Evolutionary conservation across 148 eudicot genomes (phyloP), one percentile per base, ranked within the genome.

Genomic region (Gaultheria prostrata): DNA sequence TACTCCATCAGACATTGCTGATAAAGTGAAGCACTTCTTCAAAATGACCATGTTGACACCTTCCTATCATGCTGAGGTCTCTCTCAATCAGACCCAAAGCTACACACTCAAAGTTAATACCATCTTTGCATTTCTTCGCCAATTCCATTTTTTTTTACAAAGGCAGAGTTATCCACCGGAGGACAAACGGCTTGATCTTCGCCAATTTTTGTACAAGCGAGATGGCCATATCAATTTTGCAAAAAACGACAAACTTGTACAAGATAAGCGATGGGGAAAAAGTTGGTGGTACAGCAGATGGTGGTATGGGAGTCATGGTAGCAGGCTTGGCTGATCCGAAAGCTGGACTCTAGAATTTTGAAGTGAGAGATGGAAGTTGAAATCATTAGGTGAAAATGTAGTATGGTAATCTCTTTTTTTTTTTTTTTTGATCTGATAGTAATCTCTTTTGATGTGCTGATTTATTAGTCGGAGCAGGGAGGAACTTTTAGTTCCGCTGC

Each of bases 1-100:
- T 83, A 88, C 93, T 84, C 98, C 98, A 11, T 76, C 91, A 21
- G 97, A 96, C 86, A 89, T 94, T 59, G 94, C 91, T 9, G 98
- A 93, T 30, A 96, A 96, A 87, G 98, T 96, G 84, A 96, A 96
- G 86, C 87, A 90, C 88, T 96, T 96, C 92, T 96, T 96, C 90
- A 93, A 96, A 86, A 96, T 96, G 98, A 96, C 98, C 11, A 94
- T 94, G 9, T 84, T 96, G 51, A 96, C 98, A 24, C 98, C 98
- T 75, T 94, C 98, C 77, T 94, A 96, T 85, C 97, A 93, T 86
- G 98, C 98, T 3, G 98, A 96, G 98, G 98, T 96, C 94, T 33
- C 56, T 70, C 43, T 13, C 50, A 10, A 14, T 33, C 18, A 33
- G 10, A 18, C 39, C n/a, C n/a, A 33, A 14, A 3, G 28, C 13